Evolutionary conservation across 164 flowering plant genomes (phyloP).

Genomic region (Echeveria elegans): DNA sequence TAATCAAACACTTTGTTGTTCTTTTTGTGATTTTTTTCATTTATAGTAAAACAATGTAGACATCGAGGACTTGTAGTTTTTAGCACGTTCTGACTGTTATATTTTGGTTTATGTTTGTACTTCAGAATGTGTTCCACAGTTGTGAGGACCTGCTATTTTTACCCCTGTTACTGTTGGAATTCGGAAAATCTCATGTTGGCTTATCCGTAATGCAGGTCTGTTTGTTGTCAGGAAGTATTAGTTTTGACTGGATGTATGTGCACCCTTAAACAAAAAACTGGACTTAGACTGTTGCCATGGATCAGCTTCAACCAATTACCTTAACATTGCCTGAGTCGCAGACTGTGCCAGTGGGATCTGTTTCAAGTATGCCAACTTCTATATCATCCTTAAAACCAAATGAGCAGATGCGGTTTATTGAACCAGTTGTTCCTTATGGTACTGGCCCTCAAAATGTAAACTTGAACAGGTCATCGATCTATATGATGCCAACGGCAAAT

Average conservation of each 20-base stretch:
- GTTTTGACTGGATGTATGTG: neutral
- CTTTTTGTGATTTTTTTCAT: neutral
- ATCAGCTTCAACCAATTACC: neutral
- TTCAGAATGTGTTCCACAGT: neutral
- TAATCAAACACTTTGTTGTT: no score
- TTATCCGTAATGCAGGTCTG: neutral
- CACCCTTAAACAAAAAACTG: neutral
- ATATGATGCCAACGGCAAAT: conserved; percentile 18
- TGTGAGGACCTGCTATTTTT: neutral
- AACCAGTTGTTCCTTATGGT: conserved; percentile 11
- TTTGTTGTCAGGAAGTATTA: neutral
- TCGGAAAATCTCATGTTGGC: neutral
- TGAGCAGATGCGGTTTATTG: conserved; percentile 17
- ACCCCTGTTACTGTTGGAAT: neutral
- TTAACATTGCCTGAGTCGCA: neutral
- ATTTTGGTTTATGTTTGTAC: neutral
- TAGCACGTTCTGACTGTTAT: neutral
- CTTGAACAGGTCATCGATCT: conserved; percentile 13
- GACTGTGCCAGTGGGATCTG: conserved; percentile 3
- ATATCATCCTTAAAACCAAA: neutral
- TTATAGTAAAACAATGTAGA: neutral
- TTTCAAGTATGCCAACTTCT: neutral
- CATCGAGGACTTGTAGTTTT: neutral
- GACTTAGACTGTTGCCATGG: neutral
- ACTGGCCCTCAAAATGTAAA: conserved; percentile 8